A percentile compares a stretch with the other conserved stretches of the same genome.
phyloP scores from a whole-genome alignment of 1,139 yeast species.

The Zygoascus sp. region DNA sequence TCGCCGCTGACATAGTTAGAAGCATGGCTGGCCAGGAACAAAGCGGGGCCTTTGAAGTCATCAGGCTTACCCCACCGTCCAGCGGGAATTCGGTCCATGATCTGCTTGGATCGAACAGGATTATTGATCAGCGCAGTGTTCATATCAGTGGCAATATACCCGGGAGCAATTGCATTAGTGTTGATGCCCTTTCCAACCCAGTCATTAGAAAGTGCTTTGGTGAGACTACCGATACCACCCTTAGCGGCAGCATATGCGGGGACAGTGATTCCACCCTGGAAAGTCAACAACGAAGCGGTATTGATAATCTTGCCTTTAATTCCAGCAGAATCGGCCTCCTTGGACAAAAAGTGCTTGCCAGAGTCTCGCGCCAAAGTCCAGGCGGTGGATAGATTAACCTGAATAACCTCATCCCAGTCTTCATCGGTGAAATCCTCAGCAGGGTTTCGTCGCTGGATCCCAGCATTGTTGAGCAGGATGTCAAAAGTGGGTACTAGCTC shows the following conservation, averaged over 20 bases:
- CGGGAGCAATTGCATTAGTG: slow-evolving; percentile 55
- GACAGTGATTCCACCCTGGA: slow-evolving; percentile 42
- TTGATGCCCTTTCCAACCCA: slow-evolving; percentile 49
- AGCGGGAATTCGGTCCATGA: slow-evolving; percentile 46
- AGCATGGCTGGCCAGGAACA: slow-evolving; percentile 49
- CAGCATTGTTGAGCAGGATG: slow-evolving; percentile 54
- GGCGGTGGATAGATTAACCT: slow-evolving; percentile 48
- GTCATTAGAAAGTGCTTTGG: slow-evolving; percentile 50
- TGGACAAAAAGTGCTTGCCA: slow-evolving; percentile 42
- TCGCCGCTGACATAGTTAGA: slow-evolving; percentile 52
- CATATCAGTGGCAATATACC: slow-evolving; percentile 52
- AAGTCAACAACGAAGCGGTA: slow-evolving; percentile 52
- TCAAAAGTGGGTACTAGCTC: slow-evolving; percentile 40
- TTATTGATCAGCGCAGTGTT: slow-evolving; percentile 39
- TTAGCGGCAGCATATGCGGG: slow-evolving; percentile 53
- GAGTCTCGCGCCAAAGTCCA: slow-evolving; percentile 44
- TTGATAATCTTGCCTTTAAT: slow-evolving; percentile 60
- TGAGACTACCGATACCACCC: slow-evolving; percentile 47
- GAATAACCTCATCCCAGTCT: slow-evolving; percentile 44
- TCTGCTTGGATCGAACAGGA: slow-evolving; percentile 34
- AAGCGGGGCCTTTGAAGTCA: slow-evolving; percentile 53
- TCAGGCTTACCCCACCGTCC: slow-evolving; percentile 50
- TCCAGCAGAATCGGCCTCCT: slow-evolving; percentile 35
- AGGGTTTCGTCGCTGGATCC: slow-evolving; percentile 41
- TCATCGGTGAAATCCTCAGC: slow-evolving; percentile 40